Conservation (phyloP, 2,329 filamentous ascomycete genomes). For the Monascus ruber region DNA sequence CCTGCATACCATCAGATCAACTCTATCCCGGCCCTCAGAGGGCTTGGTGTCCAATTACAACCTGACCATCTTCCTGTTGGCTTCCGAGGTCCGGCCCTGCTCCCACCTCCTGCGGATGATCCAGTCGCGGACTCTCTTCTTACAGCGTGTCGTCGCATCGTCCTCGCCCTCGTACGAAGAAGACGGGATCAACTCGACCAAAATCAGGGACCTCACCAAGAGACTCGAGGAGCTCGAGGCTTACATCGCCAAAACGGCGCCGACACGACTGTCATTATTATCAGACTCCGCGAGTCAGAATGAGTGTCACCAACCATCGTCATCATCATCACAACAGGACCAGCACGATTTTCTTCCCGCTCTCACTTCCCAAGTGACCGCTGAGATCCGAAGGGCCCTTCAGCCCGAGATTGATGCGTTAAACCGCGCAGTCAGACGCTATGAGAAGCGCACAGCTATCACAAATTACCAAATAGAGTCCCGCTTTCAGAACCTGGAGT, state of each 20-base stretch:
- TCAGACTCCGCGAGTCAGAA: slow-evolving; percentile 2
- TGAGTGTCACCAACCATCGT: slow-evolving; percentile 10
- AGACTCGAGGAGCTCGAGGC: slow-evolving; percentile 62
- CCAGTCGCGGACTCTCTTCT: slow-evolving; percentile 64
- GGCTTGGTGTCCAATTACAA: slow-evolving; percentile 88
- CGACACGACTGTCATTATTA: slow-evolving; percentile 12
- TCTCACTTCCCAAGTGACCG: slow-evolving; percentile 27
- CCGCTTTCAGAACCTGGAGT: slow-evolving; percentile 60
- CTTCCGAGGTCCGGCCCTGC: slow-evolving; percentile 72
- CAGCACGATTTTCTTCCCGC: slow-evolving; percentile 31
- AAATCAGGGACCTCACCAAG: slow-evolving; percentile 46
- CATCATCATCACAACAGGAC: slow-evolving; percentile 1
- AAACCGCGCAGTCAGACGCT: slow-evolving; percentile 76
- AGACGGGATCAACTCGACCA: slow-evolving; percentile 14
- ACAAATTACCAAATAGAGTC: slow-evolving; percentile 66
- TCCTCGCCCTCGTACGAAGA: slow-evolving; percentile 20
- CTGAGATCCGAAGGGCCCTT: slow-evolving; percentile 52
- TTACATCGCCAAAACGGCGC: slow-evolving; percentile 34
- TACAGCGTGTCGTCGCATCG: slow-evolving; percentile 57
- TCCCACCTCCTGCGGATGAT: slow-evolving; percentile 73
- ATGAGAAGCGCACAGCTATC: slow-evolving; percentile 76
- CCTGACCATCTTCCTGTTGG: slow-evolving; percentile 77
- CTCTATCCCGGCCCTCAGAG: slow-evolving; percentile 73
- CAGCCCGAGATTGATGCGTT: slow-evolving; percentile 79
- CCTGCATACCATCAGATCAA: slow-evolving; percentile 66